These are phyloP conservation scores for Aspergillus puulaauensis DNA, from an alignment of 2,329 filamentous ascomycete genomes.

Conservation along the genomic window DNA sequence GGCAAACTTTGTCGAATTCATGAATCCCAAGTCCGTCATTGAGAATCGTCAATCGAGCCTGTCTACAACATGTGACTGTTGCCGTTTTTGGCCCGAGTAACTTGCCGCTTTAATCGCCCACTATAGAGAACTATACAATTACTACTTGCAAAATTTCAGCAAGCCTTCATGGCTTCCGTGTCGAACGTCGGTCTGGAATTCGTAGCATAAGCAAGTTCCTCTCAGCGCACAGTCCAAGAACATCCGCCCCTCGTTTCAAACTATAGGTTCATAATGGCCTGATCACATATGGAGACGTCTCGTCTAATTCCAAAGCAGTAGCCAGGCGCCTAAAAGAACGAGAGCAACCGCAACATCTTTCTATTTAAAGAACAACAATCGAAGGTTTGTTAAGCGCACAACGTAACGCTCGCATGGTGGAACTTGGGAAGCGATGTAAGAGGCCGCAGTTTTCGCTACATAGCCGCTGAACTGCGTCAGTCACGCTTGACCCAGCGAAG, in stretches of 20 bases:
- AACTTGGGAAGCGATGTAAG: neutral
- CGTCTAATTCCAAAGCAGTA: neutral
- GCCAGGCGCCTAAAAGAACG: neutral
- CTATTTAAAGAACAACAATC: conserved; percentile 3
- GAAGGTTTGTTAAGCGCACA: neutral
- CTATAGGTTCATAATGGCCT: neutral
- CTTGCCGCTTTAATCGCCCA: neutral
- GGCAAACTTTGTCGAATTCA: too few species aligned
- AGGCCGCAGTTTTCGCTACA: conserved; percentile 3
- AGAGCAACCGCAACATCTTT: neutral
- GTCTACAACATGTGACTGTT: neutral
- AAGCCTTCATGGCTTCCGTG: neutral
- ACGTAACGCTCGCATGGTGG: neutral
- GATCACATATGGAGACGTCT: neutral
- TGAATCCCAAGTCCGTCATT: neutral
- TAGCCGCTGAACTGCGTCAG: conserved; percentile 5
- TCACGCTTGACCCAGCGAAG: neutral
- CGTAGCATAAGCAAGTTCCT: too few species aligned
- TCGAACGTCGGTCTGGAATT: too few species aligned
- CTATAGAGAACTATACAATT: neutral
- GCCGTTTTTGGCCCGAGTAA: neutral
- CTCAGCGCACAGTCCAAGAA: neutral
- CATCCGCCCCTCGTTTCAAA: neutral
- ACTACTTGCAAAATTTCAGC: neutral
- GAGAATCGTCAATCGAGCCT: too few species aligned